Base-by-base conservation (phyloP, 1,284 basidiomycete genomes). In the Lentinula novae-zelandiae region DNA sequence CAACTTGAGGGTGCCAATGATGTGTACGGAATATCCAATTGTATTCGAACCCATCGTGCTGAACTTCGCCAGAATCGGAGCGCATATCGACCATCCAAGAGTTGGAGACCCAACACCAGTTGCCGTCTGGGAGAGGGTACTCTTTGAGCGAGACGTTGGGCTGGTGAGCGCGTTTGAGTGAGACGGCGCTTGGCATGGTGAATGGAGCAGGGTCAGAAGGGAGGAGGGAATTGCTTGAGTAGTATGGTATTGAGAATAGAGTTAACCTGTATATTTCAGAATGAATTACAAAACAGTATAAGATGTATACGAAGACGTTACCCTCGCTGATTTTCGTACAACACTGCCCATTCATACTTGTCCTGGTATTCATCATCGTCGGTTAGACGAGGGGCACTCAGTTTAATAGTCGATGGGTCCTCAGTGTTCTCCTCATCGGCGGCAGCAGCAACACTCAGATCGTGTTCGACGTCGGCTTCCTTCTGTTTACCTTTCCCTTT, bases 31-130 rank as follows among this genome's bases (percentile, higher is more conserved):
- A 93, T 62, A 76, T 70, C 83, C 86, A 90, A 68, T 91, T 92
- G 73, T 93, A 93, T 71, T 93, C 88, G 65, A 92, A 93, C 44
- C 90, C 90, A 66, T 93, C 90, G 65, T 89, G 81, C 67, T 90
- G 87, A 4, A 92, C 86, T 66, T 86, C 81, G 54, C 88, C 89
- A 17, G 75, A 73, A 64, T 89, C 84, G 20, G 84, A 81, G 44
- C 87, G 86, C 90, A 93, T 93, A 74, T 93, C 91, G 61, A 92
- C 84, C 88, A 93, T 89, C 90, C 90, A 93, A 6, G 81, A 73
- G 39, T 81, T 80, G 40, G 89, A 90, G 2, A 91, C 84, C 90
- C 90, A 93, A 50, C 74, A 79, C 91, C 91, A 93, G 10, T 80
- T 83, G 27, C 89, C 90, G 66, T 92, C 89, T 0, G 90, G 91